Evolutionary conservation across 1,284 basidiomycete genomes (phyloP), one percentile per base, ranked within the genome.

Genomic region (Microbotryum saponariae): DNA sequence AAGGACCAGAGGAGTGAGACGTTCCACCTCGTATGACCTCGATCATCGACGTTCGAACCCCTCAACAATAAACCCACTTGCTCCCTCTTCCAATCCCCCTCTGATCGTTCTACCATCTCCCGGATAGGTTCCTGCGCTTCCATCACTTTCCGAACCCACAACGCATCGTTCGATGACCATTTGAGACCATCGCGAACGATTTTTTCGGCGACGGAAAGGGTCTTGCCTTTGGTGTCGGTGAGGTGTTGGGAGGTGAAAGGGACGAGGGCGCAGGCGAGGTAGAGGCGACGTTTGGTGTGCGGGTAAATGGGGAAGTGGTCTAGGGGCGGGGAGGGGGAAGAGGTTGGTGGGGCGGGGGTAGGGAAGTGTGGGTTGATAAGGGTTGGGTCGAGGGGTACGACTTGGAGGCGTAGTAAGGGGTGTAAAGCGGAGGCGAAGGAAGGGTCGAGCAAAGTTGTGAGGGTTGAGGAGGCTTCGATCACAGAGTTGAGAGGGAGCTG

Each of bases 181-280:
- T 91, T 94, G 63, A 94, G 76, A 8, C 86, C 87, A 59, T 93
- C 88, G 48, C 86, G 81, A 48, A 94, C 82, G 42, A 86, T 83
- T n/a, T 82, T 82, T 56, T 87, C 83, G 1, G 85, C 80, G 0
- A 84, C 82, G 4, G 81, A 78, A 2, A 81, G 76, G 0, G 73
- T 71, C 71, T 83, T 88, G 37, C 37, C 37, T 72, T 89, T 91
- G 71, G 80, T 80, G 60, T 87, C 83, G 27, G 6, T 77, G 37
- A 42, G 4, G 37, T 78, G 21, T 78, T 73, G 66, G 83, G 89
- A 1, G 89, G 87, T 6, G 82, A 16, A 83, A 80, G 8, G 85
- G 79, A 0, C 86, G 84, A 69, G 55, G n/a, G 59, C 68, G 33
- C 61, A 59, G 8, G 60, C 61, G 27, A 94, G 80, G 76, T 83